These are phyloP conservation scores for Linnemannia exigua DNA, from an alignment of 192 early-diverging fungal genomes.

Conservation along the genomic window DNA sequence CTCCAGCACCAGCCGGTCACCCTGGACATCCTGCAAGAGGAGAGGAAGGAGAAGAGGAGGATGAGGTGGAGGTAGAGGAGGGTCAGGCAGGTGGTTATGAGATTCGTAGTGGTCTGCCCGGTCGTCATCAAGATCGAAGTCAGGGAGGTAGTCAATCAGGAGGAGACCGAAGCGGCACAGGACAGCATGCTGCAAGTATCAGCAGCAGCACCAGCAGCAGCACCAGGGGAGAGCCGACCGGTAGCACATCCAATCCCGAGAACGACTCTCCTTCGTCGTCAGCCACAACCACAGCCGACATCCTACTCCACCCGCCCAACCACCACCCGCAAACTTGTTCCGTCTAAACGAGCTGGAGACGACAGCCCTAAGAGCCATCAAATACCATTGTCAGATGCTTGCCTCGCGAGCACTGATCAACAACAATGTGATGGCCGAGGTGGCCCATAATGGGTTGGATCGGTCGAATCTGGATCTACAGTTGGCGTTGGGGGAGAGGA, in stretches of 20 bases:
- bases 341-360: constrained; percentile 4
- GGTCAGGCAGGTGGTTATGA: too few species aligned
- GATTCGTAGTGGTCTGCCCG: too few species aligned
- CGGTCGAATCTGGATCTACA: constrained; percentile 29
- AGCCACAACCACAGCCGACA: not conserved
- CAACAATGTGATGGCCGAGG: constrained; percentile 4
- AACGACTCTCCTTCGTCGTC: not conserved
- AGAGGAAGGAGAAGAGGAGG: not conserved
- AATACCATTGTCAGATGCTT: constrained; percentile 29
- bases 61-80: too few species aligned
- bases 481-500: constrained; percentile 20
- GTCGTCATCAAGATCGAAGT: too few species aligned
- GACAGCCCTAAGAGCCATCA: constrained; percentile 10
- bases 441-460: constrained; percentile 14
- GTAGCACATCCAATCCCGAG: too few species aligned
- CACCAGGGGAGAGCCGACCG: not conserved
- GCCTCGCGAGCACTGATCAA: not conserved
- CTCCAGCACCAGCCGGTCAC: not conserved
- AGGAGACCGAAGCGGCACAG: not conserved
- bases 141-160: too few species aligned
- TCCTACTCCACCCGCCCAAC: too few species aligned
- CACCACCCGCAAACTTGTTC: not conserved
- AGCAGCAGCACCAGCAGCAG: too few species aligned
- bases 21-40: not conserved
- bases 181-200: too few species aligned